Conservation (phyloP, 805 yeast species). For the Geotrichum ghanense region DNA sequence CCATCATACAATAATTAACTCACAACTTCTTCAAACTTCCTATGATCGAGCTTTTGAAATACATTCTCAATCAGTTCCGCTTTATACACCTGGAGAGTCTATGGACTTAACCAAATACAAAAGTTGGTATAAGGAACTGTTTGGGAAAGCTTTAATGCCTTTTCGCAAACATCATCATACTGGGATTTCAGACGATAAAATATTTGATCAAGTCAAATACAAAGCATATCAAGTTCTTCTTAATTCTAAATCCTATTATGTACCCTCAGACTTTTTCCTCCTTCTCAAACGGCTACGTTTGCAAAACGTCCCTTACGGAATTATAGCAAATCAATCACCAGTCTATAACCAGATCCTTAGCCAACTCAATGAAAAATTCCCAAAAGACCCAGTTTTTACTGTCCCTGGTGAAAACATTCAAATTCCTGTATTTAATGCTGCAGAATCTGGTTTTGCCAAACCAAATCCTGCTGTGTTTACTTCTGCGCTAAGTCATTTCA, state of each 20-base stretch:
- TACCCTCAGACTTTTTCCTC: background rate
- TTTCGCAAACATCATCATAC: background rate
- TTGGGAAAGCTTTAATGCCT: background rate
- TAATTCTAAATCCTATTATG: background rate
- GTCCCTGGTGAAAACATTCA: too few relatives aligned
- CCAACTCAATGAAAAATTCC: background rate
- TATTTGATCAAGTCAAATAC: background rate
- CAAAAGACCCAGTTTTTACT: background rate
- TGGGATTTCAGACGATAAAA: background rate
- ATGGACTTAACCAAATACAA: background rate
- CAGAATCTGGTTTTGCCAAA: background rate
- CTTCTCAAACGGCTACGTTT: background rate
- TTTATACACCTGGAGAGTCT: background rate
- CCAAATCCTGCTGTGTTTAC: background rate
- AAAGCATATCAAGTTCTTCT: background rate
- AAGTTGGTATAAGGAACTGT: background rate
- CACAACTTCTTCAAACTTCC: background rate
- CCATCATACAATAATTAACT: background rate
- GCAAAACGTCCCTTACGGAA: background rate
- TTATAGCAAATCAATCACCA: constrained; percentile 1
- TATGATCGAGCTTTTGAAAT: background rate
- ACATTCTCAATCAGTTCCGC: background rate
- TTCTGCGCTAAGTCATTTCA: background rate
- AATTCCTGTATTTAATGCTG: background rate
- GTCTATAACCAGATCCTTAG: background rate